Evolutionary conservation across 2,329 filamentous ascomycete species (phyloP).

Genomic region (Coniochaeta pulveracea): DNA sequence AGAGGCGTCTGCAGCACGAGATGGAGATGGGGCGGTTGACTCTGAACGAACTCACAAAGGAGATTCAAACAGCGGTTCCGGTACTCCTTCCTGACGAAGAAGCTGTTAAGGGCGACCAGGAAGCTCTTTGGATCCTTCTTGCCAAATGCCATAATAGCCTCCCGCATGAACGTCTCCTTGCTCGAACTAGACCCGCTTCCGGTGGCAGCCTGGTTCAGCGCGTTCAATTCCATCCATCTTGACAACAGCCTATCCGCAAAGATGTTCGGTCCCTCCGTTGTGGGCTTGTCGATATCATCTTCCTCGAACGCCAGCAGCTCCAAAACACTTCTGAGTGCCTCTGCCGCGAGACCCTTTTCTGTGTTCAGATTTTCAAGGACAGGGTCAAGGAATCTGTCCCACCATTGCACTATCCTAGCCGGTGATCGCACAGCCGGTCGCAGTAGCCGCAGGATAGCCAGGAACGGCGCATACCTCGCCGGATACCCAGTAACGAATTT

Average conservation of each 20-base stretch:
- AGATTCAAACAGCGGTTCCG: conserved; percentile 55
- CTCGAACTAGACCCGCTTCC: conserved; percentile 1
- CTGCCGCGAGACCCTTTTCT: conserved; percentile 52
- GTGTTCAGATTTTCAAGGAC: conserved; percentile 42
- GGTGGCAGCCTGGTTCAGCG: conserved; percentile 15
- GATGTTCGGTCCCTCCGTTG: conserved; percentile 25
- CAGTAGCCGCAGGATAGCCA: conserved; percentile 53
- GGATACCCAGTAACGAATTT: conserved; percentile 47
- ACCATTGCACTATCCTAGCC: conserved; percentile 58
- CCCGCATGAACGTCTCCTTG: conserved; percentile 37
- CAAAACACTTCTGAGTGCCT: conserved; percentile 53
- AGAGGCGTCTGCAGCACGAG: conserved; percentile 60
- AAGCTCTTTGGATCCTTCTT: conserved; percentile 62
- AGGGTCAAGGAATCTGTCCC: conserved; percentile 49
- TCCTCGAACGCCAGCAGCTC: conserved; percentile 53
- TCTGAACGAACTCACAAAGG: conserved; percentile 61
- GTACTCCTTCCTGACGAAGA: conserved; percentile 52
- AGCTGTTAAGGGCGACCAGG: conserved; percentile 52
- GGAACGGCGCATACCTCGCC: conserved; percentile 53
- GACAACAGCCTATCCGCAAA: conserved; percentile 45
- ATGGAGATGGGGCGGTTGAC: conserved; percentile 70
- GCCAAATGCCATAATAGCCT: conserved; percentile 47
- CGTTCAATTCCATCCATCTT: conserved; percentile 42
- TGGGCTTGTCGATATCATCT: conserved; percentile 34
- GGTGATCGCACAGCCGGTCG: conserved; percentile 53